Evolutionary conservation across 805 yeast genomes (phyloP), one percentile per base, ranked within the genome.

Genomic region (Candida gorgasii): DNA sequence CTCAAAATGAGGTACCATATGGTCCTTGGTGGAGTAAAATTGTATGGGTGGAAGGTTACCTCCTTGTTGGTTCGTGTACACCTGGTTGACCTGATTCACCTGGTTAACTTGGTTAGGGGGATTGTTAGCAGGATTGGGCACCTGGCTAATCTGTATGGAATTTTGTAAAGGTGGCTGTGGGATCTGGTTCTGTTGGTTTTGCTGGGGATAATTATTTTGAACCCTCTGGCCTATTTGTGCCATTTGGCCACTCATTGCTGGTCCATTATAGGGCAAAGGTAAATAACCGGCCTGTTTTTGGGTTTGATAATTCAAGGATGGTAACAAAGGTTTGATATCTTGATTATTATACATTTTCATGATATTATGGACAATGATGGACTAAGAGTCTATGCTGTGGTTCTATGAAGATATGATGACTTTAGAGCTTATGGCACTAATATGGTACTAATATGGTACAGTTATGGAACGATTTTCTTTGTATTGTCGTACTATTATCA

Each of bases 281-380:
- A 38, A 38, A 28, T 29, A 29, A 3, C 37, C 28, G 8, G 17
- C 8, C 15, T 20, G 24, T 18, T 40, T 31, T 29, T 37, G 32
- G 15, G 13, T 27, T 9, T 34, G 44, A 20, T 40, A 41, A 40
- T 20, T 40, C 16, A 48, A 31, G 8, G 52, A 27, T 11, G 52
- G 52, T 19, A 48, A 46, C 6, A 46, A 36, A 8, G 47, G 52
- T 34, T 46, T 45, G 3, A 46, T 35, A 3, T 48, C 49, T 24
- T 41, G 49, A 31, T 46, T 48, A 22, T 37, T 33, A 36, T 16
- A 37, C 42, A 43, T 32, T 15, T 31, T 31, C 36, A 35, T 22
- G 12, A 12, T 20, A 22, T 20, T n/a, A n/a, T n/a, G n/a, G n/a
- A n/a, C n/a, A n/a, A n/a, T n/a, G 11, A 11, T 23, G 26, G 26